A percentile compares a stretch with the other conserved stretches of the same genome.
Evolutionary conservation across 2,329 filamentous ascomycete species (phyloP).

Genomic region (Metarhizium guizhouense): DNA sequence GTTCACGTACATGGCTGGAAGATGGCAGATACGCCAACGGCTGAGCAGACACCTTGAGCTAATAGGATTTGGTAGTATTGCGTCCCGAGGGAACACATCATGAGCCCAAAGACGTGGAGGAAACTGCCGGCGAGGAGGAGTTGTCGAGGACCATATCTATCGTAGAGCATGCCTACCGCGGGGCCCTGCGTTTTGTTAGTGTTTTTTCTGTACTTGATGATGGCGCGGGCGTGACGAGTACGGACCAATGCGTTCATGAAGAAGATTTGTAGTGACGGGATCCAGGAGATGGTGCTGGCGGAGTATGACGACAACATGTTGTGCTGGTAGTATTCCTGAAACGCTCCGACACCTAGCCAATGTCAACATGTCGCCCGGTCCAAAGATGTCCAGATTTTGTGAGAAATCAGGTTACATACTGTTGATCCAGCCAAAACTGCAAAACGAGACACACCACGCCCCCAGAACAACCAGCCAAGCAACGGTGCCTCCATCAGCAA

Average conservation of each 20-base stretch:
- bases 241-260: conserved; percentile 33
- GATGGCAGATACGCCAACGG: conserved; percentile 19
- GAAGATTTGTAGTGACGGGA: conserved; percentile 42
- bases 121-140: conserved; percentile 40
- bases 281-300: conserved; percentile 44
- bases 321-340: conserved; percentile 42
- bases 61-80: conserved; percentile 27
- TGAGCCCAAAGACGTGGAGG: conserved; percentile 46
- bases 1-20: conserved; percentile 13
- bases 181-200: conserved; percentile 29
- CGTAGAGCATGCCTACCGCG: conserved; percentile 49
- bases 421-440: conserved; percentile 22
- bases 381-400: background rate
- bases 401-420: conserved; percentile 7
- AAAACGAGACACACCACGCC: conserved; percentile 22
- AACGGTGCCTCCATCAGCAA: conserved; percentile 13
- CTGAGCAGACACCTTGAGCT: conserved; percentile 22
- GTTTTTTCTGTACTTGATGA: background rate
- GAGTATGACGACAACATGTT: conserved; percentile 33
- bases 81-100: conserved; percentile 43
- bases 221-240: background rate
- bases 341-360: conserved; percentile 31
- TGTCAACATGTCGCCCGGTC: background rate
- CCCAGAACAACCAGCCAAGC: conserved; percentile 23
- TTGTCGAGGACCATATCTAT: conserved; percentile 48